A percentile compares a stretch with the other conserved stretches of the same genome.
These are phyloP conservation scores for Acidomyces sp. DNA, from an alignment of 495 filamentous ascomycete genomes.

Conservation along the genomic window DNA sequence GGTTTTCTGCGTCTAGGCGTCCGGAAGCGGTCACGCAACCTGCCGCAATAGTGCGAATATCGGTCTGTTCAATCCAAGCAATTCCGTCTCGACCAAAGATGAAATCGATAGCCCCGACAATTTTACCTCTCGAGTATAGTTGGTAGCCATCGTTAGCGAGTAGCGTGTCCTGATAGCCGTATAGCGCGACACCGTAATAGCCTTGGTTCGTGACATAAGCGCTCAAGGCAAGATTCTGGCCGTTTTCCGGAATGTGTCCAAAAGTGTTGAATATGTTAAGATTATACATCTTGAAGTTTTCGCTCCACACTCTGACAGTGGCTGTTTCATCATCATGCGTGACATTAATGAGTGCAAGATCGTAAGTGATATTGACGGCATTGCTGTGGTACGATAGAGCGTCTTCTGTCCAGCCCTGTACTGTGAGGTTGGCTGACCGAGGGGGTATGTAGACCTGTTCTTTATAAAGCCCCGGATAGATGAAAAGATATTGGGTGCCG, in stretches of 20 bases:
- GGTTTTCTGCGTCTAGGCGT: slow-evolving; percentile 34
- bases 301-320: slow-evolving; percentile 41
- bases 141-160: slow-evolving; percentile 45
- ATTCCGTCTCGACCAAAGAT: slow-evolving; percentile 49
- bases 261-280: slow-evolving; percentile 46
- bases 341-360: slow-evolving; percentile 29
- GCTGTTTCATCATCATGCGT: slow-evolving; percentile 33
- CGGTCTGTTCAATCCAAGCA: slow-evolving; percentile 48
- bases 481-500: slow-evolving; percentile 47
- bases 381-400: slow-evolving; percentile 41
- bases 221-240: slow-evolving; percentile 45
- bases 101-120: slow-evolving; percentile 52
- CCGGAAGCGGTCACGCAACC: slow-evolving; percentile 43
- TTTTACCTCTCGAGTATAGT: slow-evolving; percentile 41
- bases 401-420: slow-evolving; percentile 51
- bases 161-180: slow-evolving; percentile 50
- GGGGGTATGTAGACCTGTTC: slow-evolving; percentile 25
- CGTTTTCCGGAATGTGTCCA: slow-evolving; percentile 32
- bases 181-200: slow-evolving; percentile 44
- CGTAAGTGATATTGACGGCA: slow-evolving; percentile 42
- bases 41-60: slow-evolving; percentile 40
- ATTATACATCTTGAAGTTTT: slow-evolving; percentile 45
- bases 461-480: slow-evolving; percentile 36
- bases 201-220: slow-evolving; percentile 40
- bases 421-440: slow-evolving; percentile 31